These are phyloP conservation scores for Pseudonectria buxi DNA, from an alignment of 2,329 filamentous ascomycete genomes.

Conservation along the genomic window DNA sequence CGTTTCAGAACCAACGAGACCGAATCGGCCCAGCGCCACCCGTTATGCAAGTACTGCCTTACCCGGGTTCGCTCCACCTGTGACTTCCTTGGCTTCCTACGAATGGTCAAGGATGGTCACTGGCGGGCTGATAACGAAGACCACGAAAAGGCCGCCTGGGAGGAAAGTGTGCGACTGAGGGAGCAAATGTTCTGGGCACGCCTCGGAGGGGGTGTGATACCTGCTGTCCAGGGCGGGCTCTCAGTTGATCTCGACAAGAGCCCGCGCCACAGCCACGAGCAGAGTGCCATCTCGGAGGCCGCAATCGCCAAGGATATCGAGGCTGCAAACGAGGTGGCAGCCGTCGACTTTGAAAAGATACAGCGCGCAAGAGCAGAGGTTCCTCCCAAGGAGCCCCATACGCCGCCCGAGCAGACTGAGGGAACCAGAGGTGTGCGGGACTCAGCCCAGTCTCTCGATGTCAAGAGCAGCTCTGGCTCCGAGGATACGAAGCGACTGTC, in stretches of 20 bases:
- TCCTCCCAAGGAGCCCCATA: constrained; percentile 20
- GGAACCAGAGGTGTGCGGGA: constrained; percentile 17
- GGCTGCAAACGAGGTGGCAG: constrained; percentile 14
- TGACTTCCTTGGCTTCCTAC: constrained; percentile 85
- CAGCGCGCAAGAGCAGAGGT: constrained; percentile 8
- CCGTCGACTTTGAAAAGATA: constrained; percentile 16
- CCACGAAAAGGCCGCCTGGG: constrained; percentile 84
- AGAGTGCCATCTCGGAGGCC: constrained; percentile 9
- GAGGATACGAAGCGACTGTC: constrained; percentile 23
- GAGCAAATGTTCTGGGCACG: constrained; percentile 98
- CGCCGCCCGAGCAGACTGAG: constrained; percentile 25
- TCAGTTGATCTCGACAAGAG: constrained; percentile 26
- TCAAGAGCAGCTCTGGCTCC: constrained; percentile 16
- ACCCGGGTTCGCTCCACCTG: constrained; percentile 78
- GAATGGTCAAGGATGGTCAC: constrained; percentile 87
- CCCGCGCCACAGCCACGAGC: constrained; percentile 29
- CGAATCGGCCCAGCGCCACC: constrained; percentile 80
- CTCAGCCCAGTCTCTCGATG: constrained; percentile 22
- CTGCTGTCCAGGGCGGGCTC: constrained; percentile 37
- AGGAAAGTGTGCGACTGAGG: constrained; percentile 80
- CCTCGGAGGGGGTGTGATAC: constrained; percentile 85
- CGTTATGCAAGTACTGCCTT: constrained; percentile 84
- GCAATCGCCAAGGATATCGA: constrained; percentile 7
- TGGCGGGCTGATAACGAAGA: constrained; percentile 79
- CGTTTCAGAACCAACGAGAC: constrained; percentile 84